Conservation (phyloP, 805 yeast species). For the Maudiozyma bulderi region DNA sequence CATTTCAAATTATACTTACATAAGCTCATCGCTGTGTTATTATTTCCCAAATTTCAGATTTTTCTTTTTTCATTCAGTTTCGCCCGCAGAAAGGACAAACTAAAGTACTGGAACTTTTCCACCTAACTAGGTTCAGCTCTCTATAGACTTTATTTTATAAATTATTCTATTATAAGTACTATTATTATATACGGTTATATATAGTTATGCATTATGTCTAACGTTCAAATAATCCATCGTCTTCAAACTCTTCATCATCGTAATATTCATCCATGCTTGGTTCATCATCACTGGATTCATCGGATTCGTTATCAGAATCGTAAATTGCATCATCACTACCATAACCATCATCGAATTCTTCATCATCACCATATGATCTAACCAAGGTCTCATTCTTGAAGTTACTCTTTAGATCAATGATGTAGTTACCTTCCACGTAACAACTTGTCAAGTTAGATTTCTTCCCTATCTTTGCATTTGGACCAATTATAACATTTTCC, state of each 20-base stretch:
- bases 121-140: no score
- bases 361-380: constrained; percentile 20
- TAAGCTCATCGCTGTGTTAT: no score
- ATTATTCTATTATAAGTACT: no score
- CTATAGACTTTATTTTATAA: no score
- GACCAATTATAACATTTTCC: constrained; percentile 86
- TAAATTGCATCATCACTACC: constrained; percentile 23
- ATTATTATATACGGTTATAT: no score
- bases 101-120: no score
- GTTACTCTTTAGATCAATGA: constrained; percentile 45
- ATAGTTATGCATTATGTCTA: constrained; percentile 1
- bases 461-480: constrained; percentile 48
- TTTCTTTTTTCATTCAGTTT: no score
- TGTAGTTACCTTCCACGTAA: constrained; percentile 73
- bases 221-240: constrained; percentile 56
- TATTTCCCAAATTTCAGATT: no score
- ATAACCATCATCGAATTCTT: constrained; percentile 12
- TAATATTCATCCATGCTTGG: constrained; percentile 29
- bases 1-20: no score
- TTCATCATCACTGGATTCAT: constrained; percentile 27
- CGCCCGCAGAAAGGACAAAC: no score
- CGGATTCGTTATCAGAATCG: constrained; percentile 25
- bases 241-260: constrained; percentile 39
- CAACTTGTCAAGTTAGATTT: constrained; percentile 68
- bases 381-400: constrained; percentile 52